A percentile compares a stretch with the other conserved stretches of the same genome.
phyloP scores from a whole-genome alignment of 148 eudicot species.

The Persicaria tinctoria region DNA sequence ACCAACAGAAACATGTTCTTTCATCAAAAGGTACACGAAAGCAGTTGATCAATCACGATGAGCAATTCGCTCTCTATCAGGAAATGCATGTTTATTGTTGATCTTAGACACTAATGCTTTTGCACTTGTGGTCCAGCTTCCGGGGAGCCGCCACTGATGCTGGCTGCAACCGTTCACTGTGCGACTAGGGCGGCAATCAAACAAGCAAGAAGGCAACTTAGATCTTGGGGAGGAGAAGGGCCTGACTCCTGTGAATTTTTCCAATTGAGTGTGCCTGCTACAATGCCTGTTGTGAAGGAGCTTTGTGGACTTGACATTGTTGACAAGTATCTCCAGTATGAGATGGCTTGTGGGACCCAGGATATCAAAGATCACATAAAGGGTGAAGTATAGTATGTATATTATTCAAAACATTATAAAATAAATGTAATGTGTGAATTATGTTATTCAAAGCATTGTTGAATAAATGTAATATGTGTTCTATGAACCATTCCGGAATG shows the following conservation, averaged over 20 bases:
- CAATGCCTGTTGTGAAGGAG: slow-evolving; percentile 33
- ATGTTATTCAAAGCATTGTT: too few relatives aligned
- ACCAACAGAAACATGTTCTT: too few relatives aligned
- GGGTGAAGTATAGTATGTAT: too few relatives aligned
- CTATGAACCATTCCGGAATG: too few relatives aligned
- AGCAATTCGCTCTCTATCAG: not conserved
- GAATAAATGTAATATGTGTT: too few relatives aligned
- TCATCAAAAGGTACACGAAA: not conserved
- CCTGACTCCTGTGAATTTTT: slow-evolving; percentile 20
- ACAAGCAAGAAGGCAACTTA: slow-evolving; percentile 64
- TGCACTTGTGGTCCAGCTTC: slow-evolving; percentile 44
- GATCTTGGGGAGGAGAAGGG: slow-evolving; percentile 49
- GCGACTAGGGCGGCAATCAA: slow-evolving; percentile 71
- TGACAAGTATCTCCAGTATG: slow-evolving; percentile 39
- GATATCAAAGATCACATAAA: too few relatives aligned
- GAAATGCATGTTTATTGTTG: not conserved
- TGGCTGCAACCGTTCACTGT: slow-evolving; percentile 76
- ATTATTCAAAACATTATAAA: too few relatives aligned
- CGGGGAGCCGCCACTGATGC: slow-evolving; percentile 77
- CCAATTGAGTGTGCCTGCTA: slow-evolving; percentile 73
- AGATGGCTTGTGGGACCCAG: too few relatives aligned
- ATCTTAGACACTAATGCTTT: not conserved
- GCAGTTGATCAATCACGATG: not conserved
- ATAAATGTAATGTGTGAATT: too few relatives aligned
- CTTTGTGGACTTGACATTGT: too few relatives aligned